Evolutionary conservation across 2,329 filamentous ascomycete species (phyloP).

Genomic region (Diaporthe capsici): DNA sequence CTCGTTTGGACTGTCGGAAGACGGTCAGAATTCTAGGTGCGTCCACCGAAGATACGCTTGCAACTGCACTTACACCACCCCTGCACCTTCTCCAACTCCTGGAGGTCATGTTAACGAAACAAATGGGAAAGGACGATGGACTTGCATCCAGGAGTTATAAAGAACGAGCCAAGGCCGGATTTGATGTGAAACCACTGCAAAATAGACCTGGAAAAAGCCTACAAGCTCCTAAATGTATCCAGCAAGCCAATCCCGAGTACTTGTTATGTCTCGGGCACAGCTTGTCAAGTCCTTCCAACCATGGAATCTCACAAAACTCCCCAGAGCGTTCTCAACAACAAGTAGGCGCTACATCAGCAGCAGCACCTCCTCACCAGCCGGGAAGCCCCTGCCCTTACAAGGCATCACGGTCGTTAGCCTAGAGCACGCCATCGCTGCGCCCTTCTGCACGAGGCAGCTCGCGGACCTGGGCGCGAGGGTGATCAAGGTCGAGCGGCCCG

Average conservation of each 20-base stretch:
- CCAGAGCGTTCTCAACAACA: background rate
- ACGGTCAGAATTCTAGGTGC: accelerated
- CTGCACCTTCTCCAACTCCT: background rate
- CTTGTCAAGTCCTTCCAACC: background rate
- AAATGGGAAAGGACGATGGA: background rate
- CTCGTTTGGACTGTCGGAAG: background rate
- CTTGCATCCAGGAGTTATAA: too few species aligned
- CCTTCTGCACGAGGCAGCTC: conserved; percentile 67
- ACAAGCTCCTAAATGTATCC: background rate
- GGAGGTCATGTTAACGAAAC: background rate
- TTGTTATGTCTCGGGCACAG: conserved; percentile 21
- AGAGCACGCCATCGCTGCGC: conserved; percentile 68
- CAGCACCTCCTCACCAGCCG: background rate
- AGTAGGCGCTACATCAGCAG: background rate
- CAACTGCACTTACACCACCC: background rate
- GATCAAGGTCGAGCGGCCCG: conserved; percentile 68
- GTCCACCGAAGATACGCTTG: background rate
- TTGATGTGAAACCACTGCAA: background rate
- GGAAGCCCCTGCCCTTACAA: conserved; percentile 43
- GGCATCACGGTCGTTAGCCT: conserved; percentile 66
- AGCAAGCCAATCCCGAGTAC: background rate
- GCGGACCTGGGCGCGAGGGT: conserved; percentile 68
- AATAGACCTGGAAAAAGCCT: too few species aligned
- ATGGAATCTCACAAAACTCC: background rate
- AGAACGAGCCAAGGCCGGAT: background rate